Base-by-base conservation (phyloP, 1,284 basidiomycete genomes). In the Austroboletus niveus region DNA sequence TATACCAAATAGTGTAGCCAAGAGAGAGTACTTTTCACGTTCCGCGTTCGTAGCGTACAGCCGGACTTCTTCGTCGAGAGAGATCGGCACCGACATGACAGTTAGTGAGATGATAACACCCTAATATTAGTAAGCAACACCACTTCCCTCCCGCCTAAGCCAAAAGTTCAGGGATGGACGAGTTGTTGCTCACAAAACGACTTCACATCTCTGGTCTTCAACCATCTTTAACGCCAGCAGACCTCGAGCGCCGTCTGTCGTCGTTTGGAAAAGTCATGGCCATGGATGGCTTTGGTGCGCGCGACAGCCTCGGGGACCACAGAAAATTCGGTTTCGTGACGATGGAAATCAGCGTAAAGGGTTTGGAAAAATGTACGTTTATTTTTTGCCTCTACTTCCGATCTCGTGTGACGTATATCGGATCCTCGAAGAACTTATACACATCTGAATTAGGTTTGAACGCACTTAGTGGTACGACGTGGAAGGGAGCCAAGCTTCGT, bases 1-100 rank as follows among this genome's bases (percentile, higher is more conserved):
- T 62, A 98, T 90, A 27, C 91, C 89, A 64, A 92, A 99, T 6
- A 99, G 77, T 8, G 94, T 98, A 1, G 93, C 90, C 34, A 94
- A 79, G 32, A 91, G 88, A 62, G 92, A 94, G 65, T 89, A 90
- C 61, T 84, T 86, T 68, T 98, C 96, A 53, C 96, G 79, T 66
- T 97, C 93, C 8, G 89, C 79, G 64, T 96, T 96, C 42, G 85
- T 92, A 7, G 82, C 85, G 74, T 94, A 94, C 15, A 98, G 77
- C 42, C 93, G 82, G 12, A 89, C 93, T 69, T 98, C 95, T 79
- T 98, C 92, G 67, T 95, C 92, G 42, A 93, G 76, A 27, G 81
- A 85, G 42, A 87, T 52, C 1, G 52, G 44, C 9, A 60, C 52
- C 10, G 74, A 55, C 65, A 68, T 71, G 47, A 35, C n/a, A n/a